Base-by-base conservation (phyloP, 1,284 basidiomycete genomes). In the Xerocomus nothofagi region DNA sequence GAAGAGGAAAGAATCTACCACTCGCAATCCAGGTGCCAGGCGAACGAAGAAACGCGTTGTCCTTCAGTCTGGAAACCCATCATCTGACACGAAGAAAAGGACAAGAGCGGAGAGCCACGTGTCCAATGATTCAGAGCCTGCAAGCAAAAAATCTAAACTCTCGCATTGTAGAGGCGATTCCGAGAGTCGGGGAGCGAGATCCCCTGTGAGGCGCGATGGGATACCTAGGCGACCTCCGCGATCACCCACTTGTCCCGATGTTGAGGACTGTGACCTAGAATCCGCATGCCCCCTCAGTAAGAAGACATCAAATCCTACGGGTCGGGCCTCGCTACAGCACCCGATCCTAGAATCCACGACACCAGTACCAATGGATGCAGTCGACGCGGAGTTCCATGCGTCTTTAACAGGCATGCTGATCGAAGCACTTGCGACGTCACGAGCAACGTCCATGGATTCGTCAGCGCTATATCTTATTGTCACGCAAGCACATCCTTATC, bases 341-440 rank as follows among this genome's bases (percentile, higher is more conserved):
- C 21, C 38, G 5, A 34, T 24, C 34, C n/a, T 41, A 27, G 30
- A 24, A 7, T 14, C 40, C 4, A 7, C 30, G 17, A 47, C 26
- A 17, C 23, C 23, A n/a, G 32, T 15, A 17, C 14, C 39, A 20
- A 24, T 32, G 20, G 20, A 54, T 51, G 29, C 44, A 43, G 45
- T 49, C 20, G 34, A 52, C 12, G 37, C 10, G 4, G 61, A 59
- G 31, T 54, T 61, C 7, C 53, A 61, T 48, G 53, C 44, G 2
- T 78, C 80, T 44, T 62, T 84, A 14, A 73, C 72, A 40, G 86
- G 87, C 4, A 77, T 86, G 73, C 68, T 89, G 8, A 79, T 89
- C 56, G 86, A 88, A 70, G 76, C 78, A n/a, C 75, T 89, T 63
- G 86, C 84, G 7, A 77, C 80, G 9, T 82, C 86, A 3, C 80